Base-by-base conservation (phyloP, 306 rosid species). In the Lathyrus tuberosus region DNA sequence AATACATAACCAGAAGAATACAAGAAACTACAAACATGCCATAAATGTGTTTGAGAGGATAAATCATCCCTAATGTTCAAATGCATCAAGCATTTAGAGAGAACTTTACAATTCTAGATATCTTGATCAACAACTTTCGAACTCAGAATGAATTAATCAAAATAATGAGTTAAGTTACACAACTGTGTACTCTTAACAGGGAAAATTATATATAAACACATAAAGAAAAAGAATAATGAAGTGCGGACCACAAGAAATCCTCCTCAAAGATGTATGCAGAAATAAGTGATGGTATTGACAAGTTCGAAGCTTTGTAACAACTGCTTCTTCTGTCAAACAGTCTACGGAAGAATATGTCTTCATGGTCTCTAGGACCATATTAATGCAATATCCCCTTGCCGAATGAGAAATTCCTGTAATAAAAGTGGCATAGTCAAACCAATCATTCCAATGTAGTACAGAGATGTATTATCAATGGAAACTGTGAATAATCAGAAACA, bases 261-360 rank as follows among this genome's bases (percentile, higher is more conserved):
- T 80, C 76, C 86, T 84, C 81, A 93, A 81, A 66, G 98, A 93
- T 16, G 85, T 74, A 63, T 93, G 98, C 78, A 93, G 76, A 65
- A 85, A 90, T 73, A 93, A 81, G 84, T 90, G 90, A 81, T 93
- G 97, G 75, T 85, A 88, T 17, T 69, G 97, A 78, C 98, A 81
- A 66, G 97, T 93, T 58, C 97, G 98, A 77, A 93, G 92, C 85
- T 90, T 93, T 59, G 97, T 72, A 69, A 93, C 94, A 38, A 85
- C 79, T 65, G 98, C 98, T 67, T 90, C 98, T 76, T 93, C 98
- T 57, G 98, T 90, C 89, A 93, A 85, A 71, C 98, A 91, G 74
- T 93, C 98, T 77, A 86, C 90, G 18, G 86, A 86, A 2, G 84
- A 84, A 76, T 78, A 90, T 2, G 97, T 82, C 87, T 93, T 93